These are phyloP conservation scores for Phoma sp. DNA, from an alignment of 2,329 filamentous ascomycete genomes.

Conservation along the genomic window DNA sequence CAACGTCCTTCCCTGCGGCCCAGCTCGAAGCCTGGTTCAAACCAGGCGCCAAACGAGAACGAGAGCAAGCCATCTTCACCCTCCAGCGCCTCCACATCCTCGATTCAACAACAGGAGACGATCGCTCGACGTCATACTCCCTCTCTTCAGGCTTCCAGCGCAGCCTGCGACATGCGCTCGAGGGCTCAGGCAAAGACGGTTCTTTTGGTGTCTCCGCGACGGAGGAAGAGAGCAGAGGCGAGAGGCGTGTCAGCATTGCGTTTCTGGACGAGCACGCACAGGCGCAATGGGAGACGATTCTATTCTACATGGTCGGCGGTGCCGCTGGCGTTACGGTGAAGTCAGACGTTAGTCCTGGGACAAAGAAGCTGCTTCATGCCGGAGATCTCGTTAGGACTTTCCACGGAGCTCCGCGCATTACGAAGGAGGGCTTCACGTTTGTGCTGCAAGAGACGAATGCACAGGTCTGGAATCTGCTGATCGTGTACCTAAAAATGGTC, in stretches of 20 bases:
- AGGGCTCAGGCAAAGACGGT: slow-evolving; percentile 81
- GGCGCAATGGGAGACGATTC: slow-evolving; percentile 91
- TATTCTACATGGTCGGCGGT: slow-evolving; percentile 91
- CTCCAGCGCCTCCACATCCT: slow-evolving; percentile 88
- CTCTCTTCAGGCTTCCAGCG: slow-evolving; percentile 82
- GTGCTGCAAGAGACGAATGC: slow-evolving; percentile 93
- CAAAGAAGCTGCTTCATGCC: slow-evolving; percentile 81
- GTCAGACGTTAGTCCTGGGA: slow-evolving; percentile 62
- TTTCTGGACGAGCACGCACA: slow-evolving; percentile 87
- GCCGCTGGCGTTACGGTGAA: slow-evolving; percentile 58
- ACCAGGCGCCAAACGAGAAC: slow-evolving; percentile 72
- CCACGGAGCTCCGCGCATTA: slow-evolving; percentile 72
- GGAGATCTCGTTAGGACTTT: slow-evolving; percentile 78
- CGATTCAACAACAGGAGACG: slow-evolving; percentile 59
- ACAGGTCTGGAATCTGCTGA: slow-evolving; percentile 93
- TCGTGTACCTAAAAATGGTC: slow-evolving; percentile 89
- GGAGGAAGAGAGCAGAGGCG: slow-evolving; percentile 64
- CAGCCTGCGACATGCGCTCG: slow-evolving; percentile 84
- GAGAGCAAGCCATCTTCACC: slow-evolving; percentile 82
- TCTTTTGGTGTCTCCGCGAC: slow-evolving; percentile 89
- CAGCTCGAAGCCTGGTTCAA: slow-evolving; percentile 89
- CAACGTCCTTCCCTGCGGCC: slow-evolving; percentile 75
- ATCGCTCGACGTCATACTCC: slow-evolving; percentile 73
- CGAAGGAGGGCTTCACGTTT: slow-evolving; percentile 92
- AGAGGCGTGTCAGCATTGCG: slow-evolving; percentile 69